Conservation (phyloP, 1,284 basidiomycete species). For the Marasmius fiardii region DNA sequence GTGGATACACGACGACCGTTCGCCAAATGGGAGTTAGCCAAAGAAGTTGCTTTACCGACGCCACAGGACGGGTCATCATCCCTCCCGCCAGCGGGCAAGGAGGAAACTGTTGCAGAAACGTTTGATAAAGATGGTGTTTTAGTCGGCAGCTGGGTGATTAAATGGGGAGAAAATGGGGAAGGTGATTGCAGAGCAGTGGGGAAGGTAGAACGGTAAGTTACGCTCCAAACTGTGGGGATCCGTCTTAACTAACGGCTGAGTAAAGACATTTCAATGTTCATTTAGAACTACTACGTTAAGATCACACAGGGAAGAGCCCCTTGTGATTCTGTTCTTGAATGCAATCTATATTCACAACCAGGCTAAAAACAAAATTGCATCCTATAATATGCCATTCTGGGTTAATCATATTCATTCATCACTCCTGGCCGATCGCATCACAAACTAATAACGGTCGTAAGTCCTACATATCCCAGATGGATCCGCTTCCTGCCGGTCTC, state of each 20-base stretch:
- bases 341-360: too few species aligned
- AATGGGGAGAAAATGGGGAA: constrained; percentile 61
- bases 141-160: constrained; percentile 75
- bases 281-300: constrained; percentile 57
- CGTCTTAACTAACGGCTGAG: constrained; percentile 3
- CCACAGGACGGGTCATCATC: constrained; percentile 24
- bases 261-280: constrained; percentile 80
- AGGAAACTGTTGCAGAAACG: constrained; percentile 80
- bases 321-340: neutral
- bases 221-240: neutral
- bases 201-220: constrained; percentile 55
- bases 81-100: constrained; percentile 41
- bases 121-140: constrained; percentile 58
- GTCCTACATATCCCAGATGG: too few species aligned
- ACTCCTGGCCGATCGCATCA: too few species aligned
- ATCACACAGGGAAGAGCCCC: neutral
- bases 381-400: too few species aligned
- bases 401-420: too few species aligned
- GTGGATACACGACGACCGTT: constrained; percentile 69
- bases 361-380: too few species aligned
- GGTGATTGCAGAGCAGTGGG: constrained; percentile 62
- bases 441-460: too few species aligned
- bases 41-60: constrained; percentile 44
- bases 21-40: constrained; percentile 78
- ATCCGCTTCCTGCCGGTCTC: too few species aligned